phyloP scores from a whole-genome alignment of 176 grass and related monocot species.

The Zoysia pacifica region DNA sequence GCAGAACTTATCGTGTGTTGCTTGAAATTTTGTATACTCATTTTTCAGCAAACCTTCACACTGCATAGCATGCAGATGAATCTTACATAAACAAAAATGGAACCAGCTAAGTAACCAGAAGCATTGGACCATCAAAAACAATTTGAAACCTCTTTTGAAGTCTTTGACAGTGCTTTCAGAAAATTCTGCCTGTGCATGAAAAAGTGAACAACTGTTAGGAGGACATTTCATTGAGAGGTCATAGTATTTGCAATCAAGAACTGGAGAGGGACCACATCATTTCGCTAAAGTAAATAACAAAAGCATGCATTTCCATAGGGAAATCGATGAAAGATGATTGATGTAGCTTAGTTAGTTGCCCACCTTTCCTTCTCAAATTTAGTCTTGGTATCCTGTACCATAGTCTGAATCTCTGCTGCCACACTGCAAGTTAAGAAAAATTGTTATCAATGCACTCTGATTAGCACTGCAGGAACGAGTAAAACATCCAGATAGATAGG shows the following conservation, averaged over 20 bases:
- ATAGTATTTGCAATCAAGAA: conserved; percentile 22
- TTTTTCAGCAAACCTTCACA: conserved; percentile 83
- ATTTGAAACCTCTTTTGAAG: conserved; percentile 71
- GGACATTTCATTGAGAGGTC: conserved; percentile 24
- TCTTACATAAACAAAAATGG: conserved; percentile 16
- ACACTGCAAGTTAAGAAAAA: conserved; percentile 54
- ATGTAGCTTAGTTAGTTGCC: conserved; percentile 3
- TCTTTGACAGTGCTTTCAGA: conserved; percentile 71
- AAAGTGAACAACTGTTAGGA: conserved; percentile 29
- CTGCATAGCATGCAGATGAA: conserved; percentile 50
- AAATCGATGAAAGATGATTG: conserved; percentile 1
- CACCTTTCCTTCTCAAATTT: conserved; percentile 82
- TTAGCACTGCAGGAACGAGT: not conserved
- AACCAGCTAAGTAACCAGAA: conserved; percentile 8
- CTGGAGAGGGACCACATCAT: conserved; percentile 16
- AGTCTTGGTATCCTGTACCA: conserved; percentile 68
- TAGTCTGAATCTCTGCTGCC: conserved; percentile 59
- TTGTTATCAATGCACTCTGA: not conserved
- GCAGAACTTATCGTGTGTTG: conserved; percentile 74
- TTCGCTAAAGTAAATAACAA: not conserved
- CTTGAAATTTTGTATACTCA: conserved; percentile 78
- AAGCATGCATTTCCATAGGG: not conserved
- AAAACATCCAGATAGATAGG: not conserved
- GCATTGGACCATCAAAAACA: conserved; percentile 1
- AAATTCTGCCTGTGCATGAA: conserved; percentile 70